A percentile compares a stretch with the other conserved stretches of the same genome.
Conservation (phyloP, 805 yeast genomes). For the Yamadazyma ubonensis region DNA sequence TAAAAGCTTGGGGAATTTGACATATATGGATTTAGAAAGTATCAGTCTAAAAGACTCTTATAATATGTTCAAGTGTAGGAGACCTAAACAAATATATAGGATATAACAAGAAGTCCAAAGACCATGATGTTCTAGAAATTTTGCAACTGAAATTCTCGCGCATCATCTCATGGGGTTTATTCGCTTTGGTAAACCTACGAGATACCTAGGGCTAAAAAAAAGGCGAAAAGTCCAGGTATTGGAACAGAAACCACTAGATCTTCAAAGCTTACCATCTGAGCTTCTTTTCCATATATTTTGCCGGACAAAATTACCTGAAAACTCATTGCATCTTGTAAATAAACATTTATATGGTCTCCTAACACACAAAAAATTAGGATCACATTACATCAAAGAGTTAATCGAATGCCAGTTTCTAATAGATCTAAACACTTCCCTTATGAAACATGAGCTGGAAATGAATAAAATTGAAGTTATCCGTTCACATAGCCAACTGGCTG, state of each 20-base stretch:
- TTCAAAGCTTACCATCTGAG: constrained; percentile 12
- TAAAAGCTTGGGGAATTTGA: too few species aligned
- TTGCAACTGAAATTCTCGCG: too few species aligned
- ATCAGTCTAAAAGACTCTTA: too few species aligned
- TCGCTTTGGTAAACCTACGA: constrained; percentile 9
- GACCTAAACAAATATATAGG: too few species aligned
- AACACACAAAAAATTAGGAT: constrained; percentile 8
- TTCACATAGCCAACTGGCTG: neutral
- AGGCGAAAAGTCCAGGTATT: neutral
- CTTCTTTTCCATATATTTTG: constrained; percentile 12
- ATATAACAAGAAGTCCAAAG: too few species aligned
- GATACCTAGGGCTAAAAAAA: neutral
- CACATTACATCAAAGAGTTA: constrained; percentile 5
- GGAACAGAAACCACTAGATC: neutral
- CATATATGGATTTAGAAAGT: too few species aligned
- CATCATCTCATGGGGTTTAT: constrained; percentile 15
- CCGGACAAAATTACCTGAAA: constrained; percentile 5
- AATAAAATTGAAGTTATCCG: too few species aligned
- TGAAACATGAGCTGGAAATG: neutral
- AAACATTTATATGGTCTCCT: constrained; percentile 10
- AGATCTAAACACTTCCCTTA: constrained; percentile 9
- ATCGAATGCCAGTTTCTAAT: constrained; percentile 10
- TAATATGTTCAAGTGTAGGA: too few species aligned
- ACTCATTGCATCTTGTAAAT: constrained; percentile 12
- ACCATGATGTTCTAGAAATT: too few species aligned